Conservation (phyloP, 2,329 filamentous ascomycete genomes). For the Dactylellina drechsleri region DNA sequence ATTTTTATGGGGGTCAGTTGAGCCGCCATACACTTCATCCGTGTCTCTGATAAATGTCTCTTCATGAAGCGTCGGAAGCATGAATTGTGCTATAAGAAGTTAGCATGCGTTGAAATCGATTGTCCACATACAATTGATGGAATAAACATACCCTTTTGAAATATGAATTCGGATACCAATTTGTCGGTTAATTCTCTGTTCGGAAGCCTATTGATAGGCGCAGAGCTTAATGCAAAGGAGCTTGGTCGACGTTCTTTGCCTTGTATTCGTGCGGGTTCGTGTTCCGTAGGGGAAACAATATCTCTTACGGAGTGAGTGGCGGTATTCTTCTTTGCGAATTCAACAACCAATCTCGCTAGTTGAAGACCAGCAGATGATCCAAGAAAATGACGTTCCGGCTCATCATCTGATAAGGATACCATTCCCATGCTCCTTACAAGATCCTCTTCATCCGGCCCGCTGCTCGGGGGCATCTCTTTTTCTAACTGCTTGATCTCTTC, state of each 20-base stretch:
- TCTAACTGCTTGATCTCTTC: constrained; percentile 81
- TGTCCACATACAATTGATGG: neutral
- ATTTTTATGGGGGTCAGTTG: constrained; percentile 81
- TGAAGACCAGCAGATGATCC: constrained; percentile 95
- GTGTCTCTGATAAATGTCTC: constrained; percentile 79
- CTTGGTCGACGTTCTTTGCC: constrained; percentile 62
- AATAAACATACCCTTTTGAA: constrained; percentile 75
- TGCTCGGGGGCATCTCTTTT: constrained; percentile 63
- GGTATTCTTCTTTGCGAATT: constrained; percentile 92
- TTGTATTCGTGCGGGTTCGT: constrained; percentile 47
- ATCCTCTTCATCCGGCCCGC: constrained; percentile 77
- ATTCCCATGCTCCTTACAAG: constrained; percentile 87
- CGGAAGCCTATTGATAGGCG: constrained; percentile 80
- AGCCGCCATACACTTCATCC: constrained; percentile 81
- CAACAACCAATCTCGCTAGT: constrained; percentile 94
- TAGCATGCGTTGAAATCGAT: neutral
- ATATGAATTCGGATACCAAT: constrained; percentile 81
- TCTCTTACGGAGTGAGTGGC: constrained; percentile 91
- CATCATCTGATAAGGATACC: constrained; percentile 71
- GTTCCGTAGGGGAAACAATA: constrained; percentile 48
- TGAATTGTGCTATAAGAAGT: constrained; percentile 75
- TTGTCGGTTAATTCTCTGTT: constrained; percentile 78
- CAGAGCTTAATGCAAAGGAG: constrained; percentile 76
- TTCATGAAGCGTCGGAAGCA: constrained; percentile 88
- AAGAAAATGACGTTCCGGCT: constrained; percentile 82